phyloP scores from a whole-genome alignment of 2,329 filamentous ascomycete species.

The Septoria linicola region DNA sequence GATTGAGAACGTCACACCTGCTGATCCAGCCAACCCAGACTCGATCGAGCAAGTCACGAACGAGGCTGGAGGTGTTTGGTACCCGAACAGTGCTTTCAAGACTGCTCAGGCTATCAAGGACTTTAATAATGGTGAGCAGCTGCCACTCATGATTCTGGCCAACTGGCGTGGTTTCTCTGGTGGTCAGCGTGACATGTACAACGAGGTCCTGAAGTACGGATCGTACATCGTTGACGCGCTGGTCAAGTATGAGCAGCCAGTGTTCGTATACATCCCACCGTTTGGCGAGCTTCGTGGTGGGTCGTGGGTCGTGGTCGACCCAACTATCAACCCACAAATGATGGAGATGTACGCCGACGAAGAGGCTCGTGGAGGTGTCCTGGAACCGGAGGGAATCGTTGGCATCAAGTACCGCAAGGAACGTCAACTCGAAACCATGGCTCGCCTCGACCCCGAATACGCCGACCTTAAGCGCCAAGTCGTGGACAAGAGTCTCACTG shows the following conservation, averaged over 20 bases:
- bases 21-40: conserved; percentile 96
- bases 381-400: conserved; percentile 96
- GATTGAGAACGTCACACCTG: conserved; percentile 94
- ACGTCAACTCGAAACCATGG: conserved; percentile 96
- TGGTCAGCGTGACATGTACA: conserved; percentile 99
- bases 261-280: conserved; percentile 98
- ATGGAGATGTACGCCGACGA: conserved; percentile 99
- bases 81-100: conserved; percentile 99
- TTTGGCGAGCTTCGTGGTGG: conserved; percentile 96
- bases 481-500: conserved; percentile 63
- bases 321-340: conserved; percentile 90
- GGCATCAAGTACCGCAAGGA: conserved; percentile 98
- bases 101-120: conserved; percentile 97
- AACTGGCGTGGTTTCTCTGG: conserved; percentile 99
- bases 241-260: conserved; percentile 96
- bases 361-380: conserved; percentile 90
- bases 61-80: conserved; percentile 98
- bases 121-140: conserved; percentile 98
- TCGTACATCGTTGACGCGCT: conserved; percentile 98
- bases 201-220: conserved; percentile 98
- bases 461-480: conserved; percentile 79
- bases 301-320: conserved; percentile 98
- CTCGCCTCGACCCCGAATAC: conserved; percentile 83
- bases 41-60: conserved; percentile 93
- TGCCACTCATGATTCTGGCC: conserved; percentile 97